A percentile compares a stretch with the other conserved stretches of the same genome.
phyloP scores from a whole-genome alignment of 2,329 filamentous ascomycete species.

The Hyphodiscus sp. region DNA sequence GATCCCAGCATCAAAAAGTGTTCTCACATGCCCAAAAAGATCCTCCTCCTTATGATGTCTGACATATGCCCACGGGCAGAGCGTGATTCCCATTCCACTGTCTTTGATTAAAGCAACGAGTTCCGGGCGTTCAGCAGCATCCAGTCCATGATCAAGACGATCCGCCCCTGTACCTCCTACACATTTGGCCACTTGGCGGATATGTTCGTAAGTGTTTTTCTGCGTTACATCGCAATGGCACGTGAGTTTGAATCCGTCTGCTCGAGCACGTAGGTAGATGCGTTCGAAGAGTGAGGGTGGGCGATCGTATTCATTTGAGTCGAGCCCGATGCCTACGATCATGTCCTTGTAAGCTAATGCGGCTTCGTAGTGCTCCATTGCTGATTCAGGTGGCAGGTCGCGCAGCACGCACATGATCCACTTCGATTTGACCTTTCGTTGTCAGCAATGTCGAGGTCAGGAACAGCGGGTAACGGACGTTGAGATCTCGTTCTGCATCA shows the following conservation, averaged over 20 bases:
- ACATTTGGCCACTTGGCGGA: slow-evolving; percentile 38
- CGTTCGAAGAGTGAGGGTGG: slow-evolving; percentile 51
- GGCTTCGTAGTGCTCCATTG: slow-evolving; percentile 37
- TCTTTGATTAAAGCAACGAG: slow-evolving; percentile 34
- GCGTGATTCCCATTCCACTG: slow-evolving; percentile 52
- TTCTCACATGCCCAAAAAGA: slow-evolving; percentile 35
- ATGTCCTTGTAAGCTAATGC: slow-evolving; percentile 23
- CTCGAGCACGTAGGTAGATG: slow-evolving; percentile 48
- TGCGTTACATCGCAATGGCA: slow-evolving; percentile 59
- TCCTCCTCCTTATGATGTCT: slow-evolving; percentile 34
- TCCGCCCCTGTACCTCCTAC: slow-evolving; percentile 51
- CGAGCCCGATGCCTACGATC: slow-evolving; percentile 54
- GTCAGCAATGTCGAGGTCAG: background rate
- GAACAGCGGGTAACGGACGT: too few relatives aligned
- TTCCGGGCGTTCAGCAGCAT: slow-evolving; percentile 47
- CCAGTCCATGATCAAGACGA: slow-evolving; percentile 67
- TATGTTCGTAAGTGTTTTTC: slow-evolving; percentile 60
- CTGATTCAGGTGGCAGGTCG: slow-evolving; percentile 55
- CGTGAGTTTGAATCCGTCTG: slow-evolving; percentile 50
- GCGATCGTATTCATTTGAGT: slow-evolving; percentile 49
- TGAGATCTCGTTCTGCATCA: slow-evolving; percentile 32
- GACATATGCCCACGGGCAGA: slow-evolving; percentile 70
- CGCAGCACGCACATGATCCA: slow-evolving; percentile 66
- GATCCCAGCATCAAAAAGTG: slow-evolving; percentile 33
- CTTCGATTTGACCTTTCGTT: slow-evolving; percentile 33